Conservation (phyloP, 2,329 filamentous ascomycete species). For the Metarhizium humberi region DNA sequence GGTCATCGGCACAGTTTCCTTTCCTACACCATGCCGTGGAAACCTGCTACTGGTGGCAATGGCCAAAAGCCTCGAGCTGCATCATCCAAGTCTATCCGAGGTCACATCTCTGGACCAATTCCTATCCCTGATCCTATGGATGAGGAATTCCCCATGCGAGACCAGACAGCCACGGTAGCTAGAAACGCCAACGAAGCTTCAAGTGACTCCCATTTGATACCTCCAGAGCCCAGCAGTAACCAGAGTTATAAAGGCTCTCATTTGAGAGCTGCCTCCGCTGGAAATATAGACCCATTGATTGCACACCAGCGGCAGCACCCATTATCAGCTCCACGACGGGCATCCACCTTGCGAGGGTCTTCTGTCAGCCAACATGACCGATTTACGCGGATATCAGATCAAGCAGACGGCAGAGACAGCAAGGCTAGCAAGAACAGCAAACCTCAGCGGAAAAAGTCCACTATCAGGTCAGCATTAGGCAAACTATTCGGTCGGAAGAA, state of each 20-base stretch:
- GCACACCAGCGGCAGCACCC: not conserved
- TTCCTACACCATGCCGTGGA: constrained; percentile 29
- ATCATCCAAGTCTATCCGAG: constrained; percentile 42
- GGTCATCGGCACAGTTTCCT: not conserved
- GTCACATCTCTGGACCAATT: constrained; percentile 53
- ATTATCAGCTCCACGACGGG: not conserved
- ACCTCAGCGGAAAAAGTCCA: constrained; percentile 48
- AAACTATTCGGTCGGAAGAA: constrained; percentile 51
- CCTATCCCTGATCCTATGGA: constrained; percentile 39
- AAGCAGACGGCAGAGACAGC: constrained; percentile 7
- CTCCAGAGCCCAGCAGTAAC: not conserved
- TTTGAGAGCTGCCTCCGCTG: not conserved
- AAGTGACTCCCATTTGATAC: not conserved
- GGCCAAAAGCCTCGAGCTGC: constrained; percentile 15
- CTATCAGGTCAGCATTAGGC: constrained; percentile 44
- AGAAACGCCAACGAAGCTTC: constrained; percentile 15
- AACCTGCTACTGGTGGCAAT: constrained; percentile 28
- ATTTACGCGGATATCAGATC: constrained; percentile 7
- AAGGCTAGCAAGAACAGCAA: not conserved
- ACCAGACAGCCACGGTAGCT: constrained; percentile 25
- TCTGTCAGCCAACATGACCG: constrained; percentile 4
- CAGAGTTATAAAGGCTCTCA: not conserved
- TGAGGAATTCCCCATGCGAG: constrained; percentile 45
- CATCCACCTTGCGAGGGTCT: not conserved
- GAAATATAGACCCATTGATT: not conserved